Base-by-base conservation (phyloP, 2,329 filamentous ascomycete genomes). In the Podosphaera xanthii region DNA sequence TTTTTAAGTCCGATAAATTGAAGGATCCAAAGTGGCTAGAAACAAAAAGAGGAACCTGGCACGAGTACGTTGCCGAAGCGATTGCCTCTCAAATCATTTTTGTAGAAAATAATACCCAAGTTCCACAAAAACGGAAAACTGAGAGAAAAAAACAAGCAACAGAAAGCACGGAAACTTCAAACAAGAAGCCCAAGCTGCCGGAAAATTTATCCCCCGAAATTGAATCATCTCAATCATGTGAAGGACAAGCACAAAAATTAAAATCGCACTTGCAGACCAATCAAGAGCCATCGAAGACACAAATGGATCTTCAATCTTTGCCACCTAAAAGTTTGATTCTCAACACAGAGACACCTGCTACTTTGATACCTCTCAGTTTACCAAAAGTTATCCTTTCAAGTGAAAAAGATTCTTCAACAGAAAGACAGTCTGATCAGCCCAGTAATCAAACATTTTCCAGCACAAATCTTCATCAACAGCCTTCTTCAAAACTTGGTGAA, bases 1-100 rank as follows among this genome's bases (percentile, higher is more conserved):
- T 69, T 2, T 69, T 71, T 52, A 67, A 62, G 44, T 66, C 63
- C 0, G 62, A 66, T 8, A 67, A 67, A 53, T 61, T 71, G 34
- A 67, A 66, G 33, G 50, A 64, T 50, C 59, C 61, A 14, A 31
- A 59, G 9, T 63, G 60, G 49, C 42, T 65, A 4, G 59, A 59
- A 22, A 52, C 58, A 35, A 59, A 60, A 30, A 60, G 44, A 42
- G 63, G 63, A 9, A 61, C 58, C 12, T 64, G 64, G 58, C 49
- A 53, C n/a, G 36, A 59, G 4, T 46, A 52, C 22, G 31, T 59
- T 8, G 59, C 58, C 3, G 57, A 36, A 2, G 58, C 58, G 46
- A 42, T 59, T n/a, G 55, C 61, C 42, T 56, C 44, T 52, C 52
- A 55, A 10, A 42, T 59, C 9, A 58, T 62, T 36, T 55, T 58